Conservation (phyloP, 1,139 yeast genomes). For the Kazachstania sp. region DNA sequence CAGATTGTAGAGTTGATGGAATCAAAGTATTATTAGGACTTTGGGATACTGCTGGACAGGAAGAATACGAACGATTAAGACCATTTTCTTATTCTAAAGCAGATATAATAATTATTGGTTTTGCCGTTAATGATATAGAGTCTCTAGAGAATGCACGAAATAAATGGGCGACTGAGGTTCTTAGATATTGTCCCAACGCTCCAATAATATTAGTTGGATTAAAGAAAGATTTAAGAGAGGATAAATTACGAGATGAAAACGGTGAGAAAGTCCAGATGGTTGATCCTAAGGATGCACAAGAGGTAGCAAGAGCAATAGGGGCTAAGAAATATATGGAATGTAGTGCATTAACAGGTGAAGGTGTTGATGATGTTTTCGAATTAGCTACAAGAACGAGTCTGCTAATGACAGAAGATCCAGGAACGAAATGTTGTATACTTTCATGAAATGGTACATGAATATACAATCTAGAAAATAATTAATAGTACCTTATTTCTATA, state of each 20-base stretch:
- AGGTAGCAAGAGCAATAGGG: constrained; percentile 55
- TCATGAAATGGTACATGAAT: constrained; percentile 6
- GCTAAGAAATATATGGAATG: constrained; percentile 66
- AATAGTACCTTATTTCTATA: not conserved
- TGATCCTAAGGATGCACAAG: constrained; percentile 46
- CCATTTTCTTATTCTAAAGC: constrained; percentile 72
- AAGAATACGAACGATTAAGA: constrained; percentile 70
- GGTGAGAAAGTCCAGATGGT: constrained; percentile 36
- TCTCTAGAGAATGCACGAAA: constrained; percentile 58
- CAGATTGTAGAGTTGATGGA: constrained; percentile 89
- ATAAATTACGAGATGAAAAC: constrained; percentile 28
- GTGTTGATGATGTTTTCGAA: constrained; percentile 75
- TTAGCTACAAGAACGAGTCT: constrained; percentile 65
- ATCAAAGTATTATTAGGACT: constrained; percentile 80
- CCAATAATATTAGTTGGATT: constrained; percentile 62
- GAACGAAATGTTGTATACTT: constrained; percentile 39
- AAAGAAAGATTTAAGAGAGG: constrained; percentile 53
- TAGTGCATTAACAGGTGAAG: constrained; percentile 72
- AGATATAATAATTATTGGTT: constrained; percentile 62
- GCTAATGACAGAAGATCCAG: constrained; percentile 36
- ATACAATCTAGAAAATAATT: not conserved
- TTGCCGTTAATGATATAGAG: constrained; percentile 62
- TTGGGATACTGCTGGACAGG: constrained; percentile 98
- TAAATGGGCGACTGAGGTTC: constrained; percentile 69
- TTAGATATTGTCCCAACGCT: constrained; percentile 55